These are phyloP conservation scores for Camelina laxa DNA, from an alignment of 345 rosid species.

Conservation along the genomic window DNA sequence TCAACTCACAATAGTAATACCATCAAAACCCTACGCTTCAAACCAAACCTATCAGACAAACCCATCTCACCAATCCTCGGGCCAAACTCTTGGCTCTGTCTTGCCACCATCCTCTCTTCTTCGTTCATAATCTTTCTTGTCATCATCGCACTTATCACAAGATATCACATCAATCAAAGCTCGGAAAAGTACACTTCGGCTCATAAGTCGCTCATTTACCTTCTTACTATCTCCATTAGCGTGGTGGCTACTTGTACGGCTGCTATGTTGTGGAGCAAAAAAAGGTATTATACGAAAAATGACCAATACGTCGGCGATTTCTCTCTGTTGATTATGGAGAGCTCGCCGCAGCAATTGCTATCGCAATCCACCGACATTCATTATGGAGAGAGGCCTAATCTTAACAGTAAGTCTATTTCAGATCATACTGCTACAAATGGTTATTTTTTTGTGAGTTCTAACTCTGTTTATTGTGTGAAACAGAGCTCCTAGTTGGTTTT, in stretches of 20 bases:
- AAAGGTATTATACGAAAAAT: constrained; percentile 42
- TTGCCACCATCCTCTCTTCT: constrained; percentile 64
- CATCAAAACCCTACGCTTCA: constrained; percentile 56
- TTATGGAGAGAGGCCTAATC: constrained; percentile 70
- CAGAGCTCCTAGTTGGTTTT: constrained; percentile 58
- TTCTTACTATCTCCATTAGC: constrained; percentile 51
- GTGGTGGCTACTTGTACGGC: constrained; percentile 55
- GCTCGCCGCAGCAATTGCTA: constrained; percentile 60
- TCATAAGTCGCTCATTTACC: constrained; percentile 43
- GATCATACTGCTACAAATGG: constrained; percentile 16
- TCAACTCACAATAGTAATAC: constrained; percentile 25
- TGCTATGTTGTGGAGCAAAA: constrained; percentile 70
- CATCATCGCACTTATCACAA: constrained; percentile 59
- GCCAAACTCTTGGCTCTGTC: constrained; percentile 77
- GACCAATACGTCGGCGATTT: constrained; percentile 41
- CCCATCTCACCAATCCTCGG: constrained; percentile 70
- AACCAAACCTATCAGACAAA: constrained; percentile 55
- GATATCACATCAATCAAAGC: constrained; percentile 57
- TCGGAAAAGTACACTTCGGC: constrained; percentile 38
- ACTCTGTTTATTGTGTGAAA: constrained; percentile 16
- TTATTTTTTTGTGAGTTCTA: not conserved
- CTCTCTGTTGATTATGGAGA: constrained; percentile 58
- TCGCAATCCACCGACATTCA: constrained; percentile 54
- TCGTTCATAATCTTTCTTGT: constrained; percentile 66
- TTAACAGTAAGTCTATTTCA: constrained; percentile 59